A percentile compares a stretch with the other conserved stretches of the same genome.
Evolutionary conservation across 805 yeast genomes (phyloP).

Genomic region (Spathaspora hagerdaliae): DNA sequence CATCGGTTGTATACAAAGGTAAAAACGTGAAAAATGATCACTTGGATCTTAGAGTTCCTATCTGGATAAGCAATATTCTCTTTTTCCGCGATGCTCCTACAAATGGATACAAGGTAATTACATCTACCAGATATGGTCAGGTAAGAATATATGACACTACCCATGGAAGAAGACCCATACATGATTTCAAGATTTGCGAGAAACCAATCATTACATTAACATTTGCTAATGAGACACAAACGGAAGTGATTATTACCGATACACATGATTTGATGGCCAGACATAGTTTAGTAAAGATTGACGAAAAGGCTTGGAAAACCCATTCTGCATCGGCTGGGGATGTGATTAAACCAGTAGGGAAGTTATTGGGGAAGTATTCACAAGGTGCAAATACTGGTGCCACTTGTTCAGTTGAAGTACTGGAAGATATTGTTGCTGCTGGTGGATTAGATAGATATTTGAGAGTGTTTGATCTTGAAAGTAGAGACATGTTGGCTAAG

Average conservation of each 20-base stretch:
- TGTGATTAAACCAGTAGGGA: constrained; percentile 43
- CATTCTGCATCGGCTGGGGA: constrained; percentile 45
- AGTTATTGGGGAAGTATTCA: constrained; percentile 58
- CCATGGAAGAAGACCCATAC: constrained; percentile 64
- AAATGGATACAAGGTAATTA: constrained; percentile 47
- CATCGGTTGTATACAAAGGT: constrained; percentile 53
- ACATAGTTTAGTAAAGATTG: constrained; percentile 36
- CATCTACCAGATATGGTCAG: constrained; percentile 74
- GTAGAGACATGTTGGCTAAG: constrained; percentile 62
- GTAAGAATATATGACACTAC: constrained; percentile 68
- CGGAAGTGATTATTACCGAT: constrained; percentile 66
- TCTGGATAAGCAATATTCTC: constrained; percentile 64
- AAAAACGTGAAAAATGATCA: constrained; percentile 80
- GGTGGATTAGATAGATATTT: constrained; percentile 90
- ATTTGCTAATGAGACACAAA: constrained; percentile 27
- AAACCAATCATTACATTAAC: constrained; percentile 48
- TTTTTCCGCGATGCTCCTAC: constrained; percentile 32
- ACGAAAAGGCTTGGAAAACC: constrained; percentile 30
- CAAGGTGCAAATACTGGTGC: constrained; percentile 58
- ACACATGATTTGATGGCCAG: constrained; percentile 61
- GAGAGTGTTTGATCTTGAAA: constrained; percentile 63
- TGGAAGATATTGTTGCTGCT: constrained; percentile 46
- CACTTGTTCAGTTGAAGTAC: constrained; percentile 61
- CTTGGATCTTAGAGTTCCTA: constrained; percentile 75
- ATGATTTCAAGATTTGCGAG: constrained; percentile 50